phyloP scores from a whole-genome alignment of 208 protist genomes.

The Leishmania amazonensis region DNA sequence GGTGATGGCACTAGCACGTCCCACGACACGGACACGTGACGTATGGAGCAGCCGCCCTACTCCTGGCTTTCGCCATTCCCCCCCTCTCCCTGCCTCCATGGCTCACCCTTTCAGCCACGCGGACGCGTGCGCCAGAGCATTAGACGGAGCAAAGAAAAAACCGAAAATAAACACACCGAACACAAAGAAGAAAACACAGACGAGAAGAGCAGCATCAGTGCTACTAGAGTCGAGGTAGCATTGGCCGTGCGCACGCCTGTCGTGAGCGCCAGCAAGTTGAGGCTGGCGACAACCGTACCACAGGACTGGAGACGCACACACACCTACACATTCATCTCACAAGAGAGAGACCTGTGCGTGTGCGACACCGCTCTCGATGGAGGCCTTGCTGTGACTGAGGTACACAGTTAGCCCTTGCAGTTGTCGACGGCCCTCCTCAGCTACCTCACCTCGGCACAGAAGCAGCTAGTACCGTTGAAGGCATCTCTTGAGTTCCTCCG shows the following conservation, averaged over 20 bases:
- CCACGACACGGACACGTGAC: not conserved
- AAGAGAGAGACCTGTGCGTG: too few species aligned
- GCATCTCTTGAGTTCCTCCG: slow-evolving; percentile 49
- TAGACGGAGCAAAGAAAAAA: not conserved
- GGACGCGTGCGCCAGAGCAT: not conserved
- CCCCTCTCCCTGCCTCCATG: not conserved
- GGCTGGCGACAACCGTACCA: not conserved
- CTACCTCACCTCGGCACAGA: not conserved
- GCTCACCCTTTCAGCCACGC: not conserved
- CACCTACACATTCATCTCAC: not conserved
- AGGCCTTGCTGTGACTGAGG: not conserved
- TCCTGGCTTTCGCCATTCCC: not conserved
- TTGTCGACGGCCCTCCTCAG: not conserved
- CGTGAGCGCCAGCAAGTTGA: not conserved
- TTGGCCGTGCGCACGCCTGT: not conserved
- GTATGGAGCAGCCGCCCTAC: not conserved
- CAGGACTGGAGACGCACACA: not conserved
- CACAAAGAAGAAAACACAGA: not conserved
- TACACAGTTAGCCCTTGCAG: not conserved
- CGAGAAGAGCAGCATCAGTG: not conserved
- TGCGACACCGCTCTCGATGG: not conserved
- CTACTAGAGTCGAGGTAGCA: not conserved
- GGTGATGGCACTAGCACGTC: not conserved
- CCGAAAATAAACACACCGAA: not conserved
- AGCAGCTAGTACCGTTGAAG: slow-evolving; percentile 50